Conservation (phyloP, 2,329 filamentous ascomycete species). For the Diplodia intermedia region DNA sequence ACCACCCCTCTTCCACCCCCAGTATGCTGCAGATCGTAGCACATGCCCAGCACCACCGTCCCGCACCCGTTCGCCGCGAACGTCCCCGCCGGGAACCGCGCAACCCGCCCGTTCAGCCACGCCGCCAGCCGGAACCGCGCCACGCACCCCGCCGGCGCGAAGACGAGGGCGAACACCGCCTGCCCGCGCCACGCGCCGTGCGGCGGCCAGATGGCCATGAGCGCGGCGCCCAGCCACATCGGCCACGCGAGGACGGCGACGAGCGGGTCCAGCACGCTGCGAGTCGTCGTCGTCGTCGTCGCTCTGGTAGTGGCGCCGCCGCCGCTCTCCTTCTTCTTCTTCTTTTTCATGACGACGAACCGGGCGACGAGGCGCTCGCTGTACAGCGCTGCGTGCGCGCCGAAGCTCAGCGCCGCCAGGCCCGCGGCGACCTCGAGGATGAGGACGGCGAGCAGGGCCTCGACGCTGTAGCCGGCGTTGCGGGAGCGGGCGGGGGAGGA, state of each 20-base stretch:
- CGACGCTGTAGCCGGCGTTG: conserved; percentile 68
- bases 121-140: conserved; percentile 75
- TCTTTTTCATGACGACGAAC: conserved; percentile 50
- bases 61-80: conserved; percentile 82
- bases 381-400: conserved; percentile 76
- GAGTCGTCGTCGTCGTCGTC: conserved; percentile 33
- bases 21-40: conserved; percentile 78
- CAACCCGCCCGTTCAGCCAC: conserved; percentile 69
- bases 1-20: conserved; percentile 50
- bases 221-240: conserved; percentile 77
- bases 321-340: conserved; percentile 54
- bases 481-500: conserved; percentile 54
- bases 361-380: conserved; percentile 57
- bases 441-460: conserved; percentile 77
- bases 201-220: conserved; percentile 74
- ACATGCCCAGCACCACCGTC: conserved; percentile 74
- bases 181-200: conserved; percentile 74
- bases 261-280: conserved; percentile 64
- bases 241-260: conserved; percentile 71
- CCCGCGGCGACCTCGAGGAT: conserved; percentile 76
- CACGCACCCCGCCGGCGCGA: conserved; percentile 81
- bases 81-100: conserved; percentile 82
- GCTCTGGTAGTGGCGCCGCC: conserved; percentile 34
- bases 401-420: conserved; percentile 71
- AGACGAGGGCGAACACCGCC: conserved; percentile 77